Evolutionary conservation across 2,329 filamentous ascomycete species (phyloP).

Genomic region (Fusarium citri): DNA sequence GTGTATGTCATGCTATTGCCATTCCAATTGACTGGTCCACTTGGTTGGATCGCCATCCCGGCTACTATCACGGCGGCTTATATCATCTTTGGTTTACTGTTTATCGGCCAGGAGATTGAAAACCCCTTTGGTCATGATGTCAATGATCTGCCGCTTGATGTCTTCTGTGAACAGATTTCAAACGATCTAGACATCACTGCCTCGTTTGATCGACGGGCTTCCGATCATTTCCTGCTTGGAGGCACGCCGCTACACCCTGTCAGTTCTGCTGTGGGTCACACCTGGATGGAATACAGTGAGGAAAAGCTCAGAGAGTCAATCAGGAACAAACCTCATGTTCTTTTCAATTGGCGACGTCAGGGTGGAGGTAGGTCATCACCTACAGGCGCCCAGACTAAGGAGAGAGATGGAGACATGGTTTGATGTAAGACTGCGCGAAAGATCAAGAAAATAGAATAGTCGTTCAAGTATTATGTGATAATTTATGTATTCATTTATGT

Average conservation of each 20-base stretch:
- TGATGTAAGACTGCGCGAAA: background rate
- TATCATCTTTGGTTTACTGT: constrained; percentile 80
- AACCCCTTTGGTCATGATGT: constrained; percentile 87
- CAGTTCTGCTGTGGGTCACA: constrained; percentile 50
- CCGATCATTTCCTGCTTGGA: constrained; percentile 49
- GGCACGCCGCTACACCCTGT: constrained; percentile 66
- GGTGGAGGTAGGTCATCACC: background rate
- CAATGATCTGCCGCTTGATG: constrained; percentile 81
- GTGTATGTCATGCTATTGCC: constrained; percentile 84
- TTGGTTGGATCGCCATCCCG: constrained; percentile 82
- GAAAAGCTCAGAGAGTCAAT: constrained; percentile 53
- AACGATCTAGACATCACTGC: constrained; percentile 80
- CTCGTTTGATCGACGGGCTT: constrained; percentile 53
- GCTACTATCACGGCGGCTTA: constrained; percentile 79
- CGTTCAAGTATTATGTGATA: background rate
- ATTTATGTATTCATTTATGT: background rate
- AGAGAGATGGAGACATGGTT: background rate
- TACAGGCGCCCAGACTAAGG: background rate
- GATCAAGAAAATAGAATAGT: accelerated
- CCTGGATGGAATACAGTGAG: constrained; percentile 56
- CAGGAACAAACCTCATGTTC: constrained; percentile 53
- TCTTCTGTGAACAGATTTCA: constrained; percentile 79
- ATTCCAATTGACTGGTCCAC: constrained; percentile 76
- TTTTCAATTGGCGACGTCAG: constrained; percentile 47
- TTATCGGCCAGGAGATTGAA: constrained; percentile 84